A percentile compares a stretch with the other conserved stretches of the same genome.
phyloP scores from a whole-genome alignment of 306 rosid species.

The Trifolium pratense region DNA sequence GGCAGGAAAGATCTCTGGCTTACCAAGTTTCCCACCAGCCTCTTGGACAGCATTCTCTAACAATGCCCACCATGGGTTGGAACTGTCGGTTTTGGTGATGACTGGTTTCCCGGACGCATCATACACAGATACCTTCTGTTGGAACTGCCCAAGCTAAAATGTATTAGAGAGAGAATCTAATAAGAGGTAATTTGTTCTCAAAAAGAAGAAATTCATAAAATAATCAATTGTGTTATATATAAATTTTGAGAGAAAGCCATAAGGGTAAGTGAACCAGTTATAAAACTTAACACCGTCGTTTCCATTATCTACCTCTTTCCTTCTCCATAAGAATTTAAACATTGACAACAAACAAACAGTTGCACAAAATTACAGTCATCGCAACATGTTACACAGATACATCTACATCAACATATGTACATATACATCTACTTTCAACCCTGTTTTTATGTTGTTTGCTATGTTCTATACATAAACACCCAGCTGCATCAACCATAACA shows the following conservation, averaged over 20 bases:
- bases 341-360: not conserved
- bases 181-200: not conserved
- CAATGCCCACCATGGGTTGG: constrained; percentile 91
- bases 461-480: constrained; percentile 24
- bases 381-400: not conserved
- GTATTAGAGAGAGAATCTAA: constrained; percentile 39
- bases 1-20: constrained; percentile 88
- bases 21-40: constrained; percentile 83
- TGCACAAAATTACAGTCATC: not conserved
- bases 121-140: constrained; percentile 56
- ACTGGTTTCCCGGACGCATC: constrained; percentile 65
- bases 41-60: constrained; percentile 73
- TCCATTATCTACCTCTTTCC: not conserved
- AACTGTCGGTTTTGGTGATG: constrained; percentile 69
- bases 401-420: not conserved
- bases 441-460: not conserved
- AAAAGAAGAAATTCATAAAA: not conserved
- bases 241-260: not conserved
- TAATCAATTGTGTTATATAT: not conserved
- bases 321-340: not conserved
- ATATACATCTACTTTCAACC: constrained; percentile 19
- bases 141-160: constrained; percentile 69
- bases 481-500: not conserved
- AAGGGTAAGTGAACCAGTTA: not conserved
- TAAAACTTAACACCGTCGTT: not conserved